Base-by-base conservation (phyloP, 202 grass and related monocot genomes). In the Eragrostis tef region DNA sequence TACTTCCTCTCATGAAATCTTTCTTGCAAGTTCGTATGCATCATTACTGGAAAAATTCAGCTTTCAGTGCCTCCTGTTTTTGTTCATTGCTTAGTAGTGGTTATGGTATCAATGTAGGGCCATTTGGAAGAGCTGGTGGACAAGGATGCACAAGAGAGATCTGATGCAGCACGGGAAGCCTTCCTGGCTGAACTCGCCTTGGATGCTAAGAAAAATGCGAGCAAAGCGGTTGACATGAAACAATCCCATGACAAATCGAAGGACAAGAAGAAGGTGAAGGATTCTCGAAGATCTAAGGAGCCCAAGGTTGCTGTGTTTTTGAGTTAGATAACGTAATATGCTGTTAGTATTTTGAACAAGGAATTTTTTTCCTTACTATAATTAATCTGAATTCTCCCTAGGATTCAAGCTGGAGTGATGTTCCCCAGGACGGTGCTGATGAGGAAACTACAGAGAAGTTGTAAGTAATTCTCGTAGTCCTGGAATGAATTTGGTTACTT, bases 101-200 rank as follows among this genome's bases (percentile, higher is more conserved):
- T 58, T 78, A 56, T 70, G 21, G 9, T 75, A 24, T 85, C 69
- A 54, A 64, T 79, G 46, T 81, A 99, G 96, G 81, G 66, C 67
- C 83, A 56, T 69, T 86, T 99, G 93, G 96, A 96, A 83, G 87
- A 90, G 60, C 81, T 93, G 17, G 86, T 90, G 66, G 93, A 99
- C 75, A 93, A 92, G 89, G 93, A 99, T 87, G 96, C 93, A 42
- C 90, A n/a, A 86, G 96, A 92, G 83, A 95, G 85, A 85, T 96
- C 96, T 86, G 93, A 96, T 88, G 93, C 96, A 87, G 93, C 90
- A 72, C 89, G 89, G 82, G 93, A 99, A 80, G 96, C 96, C 60
- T 95, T 99, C 75, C 67, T 99, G n/a, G 93, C 96, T 74, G 96
- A 99, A 86, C 90, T 99, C 83, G 96, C 87, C 77, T 82, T 91